Evolutionary conservation across 768 basidiomycete genomes (phyloP).

Genomic region (Podaxis sp.): DNA sequence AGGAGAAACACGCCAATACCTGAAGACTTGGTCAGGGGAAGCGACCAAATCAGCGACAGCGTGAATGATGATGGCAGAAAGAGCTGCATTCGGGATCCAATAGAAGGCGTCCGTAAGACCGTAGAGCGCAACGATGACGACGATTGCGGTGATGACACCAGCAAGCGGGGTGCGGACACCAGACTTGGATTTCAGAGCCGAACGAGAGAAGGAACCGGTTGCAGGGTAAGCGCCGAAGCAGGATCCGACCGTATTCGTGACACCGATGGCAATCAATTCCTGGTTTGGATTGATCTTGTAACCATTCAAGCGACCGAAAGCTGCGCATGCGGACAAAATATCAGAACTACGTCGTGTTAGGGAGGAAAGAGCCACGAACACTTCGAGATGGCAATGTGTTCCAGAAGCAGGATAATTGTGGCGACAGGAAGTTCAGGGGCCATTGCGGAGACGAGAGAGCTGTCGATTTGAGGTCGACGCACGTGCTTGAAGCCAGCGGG

Average conservation of each 20-base stretch:
- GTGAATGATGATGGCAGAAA: slow-evolving; percentile 96
- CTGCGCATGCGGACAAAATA: slow-evolving; percentile 32
- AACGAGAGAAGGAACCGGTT: slow-evolving; percentile 98
- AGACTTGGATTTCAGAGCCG: slow-evolving; percentile 92
- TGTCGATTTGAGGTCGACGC: slow-evolving; percentile 37
- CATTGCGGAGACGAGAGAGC: slow-evolving; percentile 60
- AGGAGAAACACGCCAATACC: slow-evolving; percentile 93
- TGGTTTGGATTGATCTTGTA: slow-evolving; percentile 95
- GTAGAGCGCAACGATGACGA: slow-evolving; percentile 93
- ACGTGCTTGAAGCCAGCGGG: slow-evolving; percentile 79
- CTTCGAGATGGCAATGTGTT: slow-evolving; percentile 98
- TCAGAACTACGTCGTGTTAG: background rate
- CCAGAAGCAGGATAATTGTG: slow-evolving; percentile 86
- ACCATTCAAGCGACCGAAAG: slow-evolving; percentile 91
- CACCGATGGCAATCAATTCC: slow-evolving; percentile 96
- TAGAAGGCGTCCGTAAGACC: slow-evolving; percentile 91
- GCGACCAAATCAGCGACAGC: slow-evolving; percentile 88
- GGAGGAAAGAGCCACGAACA: slow-evolving; percentile 45
- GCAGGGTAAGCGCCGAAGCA: slow-evolving; percentile 93
- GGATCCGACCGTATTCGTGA: slow-evolving; percentile 89
- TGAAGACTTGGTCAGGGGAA: slow-evolving; percentile 75
- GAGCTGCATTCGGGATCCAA: slow-evolving; percentile 78
- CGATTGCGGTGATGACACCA: slow-evolving; percentile 79
- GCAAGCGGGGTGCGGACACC: slow-evolving; percentile 96
- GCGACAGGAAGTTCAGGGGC: slow-evolving; percentile 77